A percentile compares a stretch with the other conserved stretches of the same genome.
phyloP scores from a whole-genome alignment of 441 rosid species.

The Raphanus hybrid region DNA sequence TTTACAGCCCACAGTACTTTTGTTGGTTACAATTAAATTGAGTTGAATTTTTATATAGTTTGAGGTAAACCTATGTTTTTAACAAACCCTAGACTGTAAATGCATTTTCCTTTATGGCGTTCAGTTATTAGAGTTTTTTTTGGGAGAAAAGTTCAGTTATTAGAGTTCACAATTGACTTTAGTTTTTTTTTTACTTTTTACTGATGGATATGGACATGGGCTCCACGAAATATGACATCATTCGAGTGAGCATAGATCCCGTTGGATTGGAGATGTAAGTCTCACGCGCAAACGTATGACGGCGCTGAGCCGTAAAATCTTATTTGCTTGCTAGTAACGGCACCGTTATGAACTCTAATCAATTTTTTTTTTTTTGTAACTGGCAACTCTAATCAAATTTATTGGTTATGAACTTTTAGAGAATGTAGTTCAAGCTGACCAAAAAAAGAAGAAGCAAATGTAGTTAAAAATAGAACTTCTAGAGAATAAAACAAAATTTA shows the following conservation, averaged over 20 bases:
- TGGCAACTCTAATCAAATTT: not conserved
- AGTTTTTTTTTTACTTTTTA: not conserved
- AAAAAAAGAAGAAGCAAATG: no score
- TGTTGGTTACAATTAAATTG: not conserved
- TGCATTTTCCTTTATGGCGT: not conserved
- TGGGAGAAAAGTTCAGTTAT: not conserved
- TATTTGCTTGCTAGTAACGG: constrained; percentile 3
- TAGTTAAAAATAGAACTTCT: not conserved
- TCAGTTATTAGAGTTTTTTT: not conserved
- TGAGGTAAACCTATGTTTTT: not conserved
- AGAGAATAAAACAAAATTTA: not conserved
- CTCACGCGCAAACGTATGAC: constrained; percentile 26
- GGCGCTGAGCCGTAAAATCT: constrained; percentile 29
- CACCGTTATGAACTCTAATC: constrained; percentile 3
- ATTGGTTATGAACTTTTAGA: constrained; percentile 1
- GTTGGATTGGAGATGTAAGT: constrained; percentile 26
- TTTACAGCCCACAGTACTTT: not conserved
- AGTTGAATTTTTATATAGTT: not conserved
- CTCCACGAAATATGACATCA: constrained; percentile 22
- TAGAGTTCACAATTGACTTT: not conserved
- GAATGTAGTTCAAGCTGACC: no score
- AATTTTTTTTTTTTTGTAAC: no score
- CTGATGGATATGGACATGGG: not conserved
- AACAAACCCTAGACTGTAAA: not conserved
- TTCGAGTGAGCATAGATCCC: constrained; percentile 20